Evolutionary conservation across 768 basidiomycete genomes (phyloP), one percentile per base, ranked within the genome.

Genomic region (Suillus spraguei): DNA sequence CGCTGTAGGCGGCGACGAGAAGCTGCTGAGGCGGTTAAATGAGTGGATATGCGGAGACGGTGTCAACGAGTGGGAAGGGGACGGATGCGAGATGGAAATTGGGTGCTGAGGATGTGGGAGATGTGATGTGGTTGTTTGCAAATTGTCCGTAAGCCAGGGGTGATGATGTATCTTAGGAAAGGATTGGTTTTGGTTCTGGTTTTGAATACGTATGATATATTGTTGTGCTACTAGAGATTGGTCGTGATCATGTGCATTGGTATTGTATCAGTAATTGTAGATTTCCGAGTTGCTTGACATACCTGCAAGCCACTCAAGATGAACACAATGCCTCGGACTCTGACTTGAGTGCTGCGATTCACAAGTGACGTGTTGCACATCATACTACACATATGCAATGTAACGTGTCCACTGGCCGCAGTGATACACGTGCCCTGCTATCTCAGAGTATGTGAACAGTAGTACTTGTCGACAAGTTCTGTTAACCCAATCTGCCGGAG

Each of bases 61-160:
- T 85, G 60, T 87, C 85, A 62, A 89, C 88, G 54, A 86, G 88
- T 66, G 82, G 82, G 58, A 88, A 83, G 73, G 89, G 88, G n/a
- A 92, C 91, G 50, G 91, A 92, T 74, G 92, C 89, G 54, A 85
- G 81, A 76, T 94, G 92, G 92, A 80, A 79, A 65, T 64, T 85
- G 46, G 72, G 77, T 13, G 74, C 76, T 1, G 73, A 67, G 59
- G 79, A 76, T 10, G 81, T 81, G 33, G 36, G 76, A 24, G 47
- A 66, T 24, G 72, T 79, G 56, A 71, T 83, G 50, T 65, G 61
- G 71, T 66, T 76, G 64, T 74, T 81, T 42, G 77, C 72, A 17
- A 58, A 58, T 58, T 41, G 24, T 20, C 24, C 56, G 24, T 58
- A 58, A 28, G 28, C 28, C 28, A 28, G 39, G 17, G 14, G 28